Evolutionary conservation across 2,329 filamentous ascomycete species (phyloP).

Genomic region (Ceratocystis harringtonii): DNA sequence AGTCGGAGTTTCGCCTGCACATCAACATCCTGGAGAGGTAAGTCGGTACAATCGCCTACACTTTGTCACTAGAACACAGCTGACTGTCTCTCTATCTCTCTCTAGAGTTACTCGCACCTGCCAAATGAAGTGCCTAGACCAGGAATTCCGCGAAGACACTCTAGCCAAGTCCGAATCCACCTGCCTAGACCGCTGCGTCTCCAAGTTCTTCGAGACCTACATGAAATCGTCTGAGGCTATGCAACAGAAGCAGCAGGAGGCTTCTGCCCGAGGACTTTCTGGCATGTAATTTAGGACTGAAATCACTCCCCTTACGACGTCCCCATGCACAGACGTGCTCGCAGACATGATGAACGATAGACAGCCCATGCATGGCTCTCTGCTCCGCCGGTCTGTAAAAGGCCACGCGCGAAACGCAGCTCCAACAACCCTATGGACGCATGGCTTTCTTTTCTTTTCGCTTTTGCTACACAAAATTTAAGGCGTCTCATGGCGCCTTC

Average conservation of each 20-base stretch:
- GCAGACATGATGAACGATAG: not conserved
- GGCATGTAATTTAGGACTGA: constrained; percentile 13
- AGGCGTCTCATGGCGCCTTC: not conserved
- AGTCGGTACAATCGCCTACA: constrained; percentile 9
- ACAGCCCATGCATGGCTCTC: constrained; percentile 4
- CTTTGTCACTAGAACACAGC: not conserved
- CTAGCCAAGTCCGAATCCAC: constrained; percentile 98
- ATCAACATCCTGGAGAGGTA: constrained; percentile 98
- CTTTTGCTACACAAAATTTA: not conserved
- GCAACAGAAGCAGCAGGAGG: constrained; percentile 66
- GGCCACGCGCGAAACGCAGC: not conserved
- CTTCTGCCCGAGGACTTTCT: constrained; percentile 12
- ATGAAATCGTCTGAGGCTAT: constrained; percentile 96
- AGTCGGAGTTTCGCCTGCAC: constrained; percentile 94
- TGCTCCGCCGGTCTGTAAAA: not conserved
- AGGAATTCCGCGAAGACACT: constrained; percentile 85
- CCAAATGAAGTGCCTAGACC: constrained; percentile 84
- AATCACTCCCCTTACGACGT: not conserved
- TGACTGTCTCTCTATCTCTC: not conserved
- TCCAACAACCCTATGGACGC: not conserved
- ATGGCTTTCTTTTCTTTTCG: not conserved
- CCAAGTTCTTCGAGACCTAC: constrained; percentile 98
- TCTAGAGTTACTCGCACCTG: constrained; percentile 71
- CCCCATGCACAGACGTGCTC: no score
- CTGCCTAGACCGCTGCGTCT: constrained; percentile 90